These are phyloP conservation scores for Haemoproteus tartakovskyi DNA, from an alignment of 169 alveolate species.

Conservation along the genomic window DNA sequence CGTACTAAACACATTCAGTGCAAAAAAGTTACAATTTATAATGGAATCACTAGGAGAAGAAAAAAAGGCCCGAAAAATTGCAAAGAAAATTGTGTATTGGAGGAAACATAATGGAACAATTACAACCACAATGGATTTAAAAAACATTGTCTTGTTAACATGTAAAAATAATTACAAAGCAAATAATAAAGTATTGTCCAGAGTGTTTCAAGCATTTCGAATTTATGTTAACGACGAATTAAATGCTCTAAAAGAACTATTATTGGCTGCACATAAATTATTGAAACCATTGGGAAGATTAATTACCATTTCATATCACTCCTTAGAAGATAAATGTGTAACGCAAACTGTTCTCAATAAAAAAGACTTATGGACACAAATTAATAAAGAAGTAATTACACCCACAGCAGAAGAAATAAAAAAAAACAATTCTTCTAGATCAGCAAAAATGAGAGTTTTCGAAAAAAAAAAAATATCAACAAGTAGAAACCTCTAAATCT, in stretches of 20 bases:
- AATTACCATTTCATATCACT: conserved; percentile 75
- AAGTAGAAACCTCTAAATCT: no score
- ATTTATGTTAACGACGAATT: conserved; percentile 77
- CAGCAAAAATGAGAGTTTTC: conserved; percentile 62
- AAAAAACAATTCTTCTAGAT: conserved; percentile 43
- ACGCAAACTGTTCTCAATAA: conserved; percentile 34
- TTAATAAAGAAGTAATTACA: conserved; percentile 14
- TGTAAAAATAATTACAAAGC: conserved; percentile 66
- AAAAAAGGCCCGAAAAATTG: conserved; percentile 54
- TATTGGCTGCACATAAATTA: conserved; percentile 67
- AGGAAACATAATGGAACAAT: conserved; percentile 58
- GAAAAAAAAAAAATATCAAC: conserved; percentile 8
- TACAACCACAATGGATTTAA: conserved; percentile 69
- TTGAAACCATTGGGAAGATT: conserved; percentile 65
- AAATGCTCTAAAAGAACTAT: conserved; percentile 61
- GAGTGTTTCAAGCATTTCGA: conserved; percentile 77
- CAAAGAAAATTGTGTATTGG: conserved; percentile 56
- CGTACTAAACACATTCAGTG: conserved; percentile 38
- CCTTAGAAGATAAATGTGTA: conserved; percentile 72
- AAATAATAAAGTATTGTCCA: conserved; percentile 69
- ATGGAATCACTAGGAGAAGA: conserved; percentile 51
- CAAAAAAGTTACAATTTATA: conserved; percentile 26
- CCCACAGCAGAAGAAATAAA: conserved; percentile 42
- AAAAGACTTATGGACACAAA: conserved; percentile 14
- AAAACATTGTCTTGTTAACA: conserved; percentile 65